phyloP scores from a whole-genome alignment of 768 basidiomycete species.

The Calvatia gigantea region DNA sequence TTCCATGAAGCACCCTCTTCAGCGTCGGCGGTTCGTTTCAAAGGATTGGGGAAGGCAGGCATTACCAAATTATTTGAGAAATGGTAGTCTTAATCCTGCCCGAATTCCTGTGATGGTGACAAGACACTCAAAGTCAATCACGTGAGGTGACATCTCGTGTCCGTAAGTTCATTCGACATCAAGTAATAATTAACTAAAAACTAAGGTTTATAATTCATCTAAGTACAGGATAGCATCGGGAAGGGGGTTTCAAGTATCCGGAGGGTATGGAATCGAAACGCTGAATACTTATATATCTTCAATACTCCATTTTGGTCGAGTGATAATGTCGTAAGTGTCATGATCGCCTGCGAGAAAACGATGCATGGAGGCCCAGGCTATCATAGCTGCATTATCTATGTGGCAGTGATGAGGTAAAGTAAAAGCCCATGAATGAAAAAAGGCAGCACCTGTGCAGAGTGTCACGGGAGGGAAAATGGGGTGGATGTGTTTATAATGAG shows the following conservation, averaged over 20 bases:
- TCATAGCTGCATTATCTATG: constrained; percentile 95
- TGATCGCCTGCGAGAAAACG: constrained; percentile 63
- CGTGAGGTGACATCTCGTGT: constrained; percentile 4
- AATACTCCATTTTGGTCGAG: constrained; percentile 76
- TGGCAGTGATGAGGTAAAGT: background rate
- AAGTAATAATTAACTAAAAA: no score
- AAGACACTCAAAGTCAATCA: background rate
- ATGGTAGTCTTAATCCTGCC: no score
- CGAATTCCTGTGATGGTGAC: no score
- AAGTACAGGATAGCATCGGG: no score
- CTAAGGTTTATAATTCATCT: no score
- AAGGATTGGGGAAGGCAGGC: constrained; percentile 20
- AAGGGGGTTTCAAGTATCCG: background rate
- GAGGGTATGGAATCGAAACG: background rate
- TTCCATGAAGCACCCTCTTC: constrained; percentile 20
- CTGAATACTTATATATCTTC: constrained; percentile 41
- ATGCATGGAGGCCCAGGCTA: constrained; percentile 87
- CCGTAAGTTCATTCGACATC: background rate
- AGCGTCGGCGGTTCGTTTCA: constrained; percentile 3
- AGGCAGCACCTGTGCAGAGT: constrained; percentile 73
- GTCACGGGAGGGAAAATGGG: constrained; percentile 72
- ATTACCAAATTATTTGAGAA: no score
- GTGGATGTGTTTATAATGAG: constrained; percentile 27
- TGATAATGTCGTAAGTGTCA: constrained; percentile 58
- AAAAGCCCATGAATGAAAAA: background rate